Conservation (phyloP, 208 protist genomes). For the Wallacemonas sp. region DNA sequence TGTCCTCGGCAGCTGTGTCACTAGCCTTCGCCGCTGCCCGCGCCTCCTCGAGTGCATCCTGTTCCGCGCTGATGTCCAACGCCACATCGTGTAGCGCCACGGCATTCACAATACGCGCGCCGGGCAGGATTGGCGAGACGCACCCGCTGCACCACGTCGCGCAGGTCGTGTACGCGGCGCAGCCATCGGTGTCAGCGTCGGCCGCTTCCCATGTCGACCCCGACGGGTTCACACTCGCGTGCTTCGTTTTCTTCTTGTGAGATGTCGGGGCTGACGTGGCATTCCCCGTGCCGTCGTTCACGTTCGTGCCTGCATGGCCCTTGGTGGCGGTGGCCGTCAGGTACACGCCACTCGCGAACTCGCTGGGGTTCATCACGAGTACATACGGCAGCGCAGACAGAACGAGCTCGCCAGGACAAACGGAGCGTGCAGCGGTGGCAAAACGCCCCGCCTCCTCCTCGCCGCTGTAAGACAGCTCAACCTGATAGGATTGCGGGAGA, state of each 20-base stretch:
- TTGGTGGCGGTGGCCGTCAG: conserved; percentile 30
- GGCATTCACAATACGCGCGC: conserved; percentile 43
- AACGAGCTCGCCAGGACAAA: conserved; percentile 61
- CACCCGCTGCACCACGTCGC: conserved; percentile 45
- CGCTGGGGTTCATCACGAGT: conserved; percentile 43
- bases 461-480: conserved; percentile 21
- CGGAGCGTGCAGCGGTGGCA: conserved; percentile 32
- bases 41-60: conserved; percentile 19
- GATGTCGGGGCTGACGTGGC: too few relatives aligned
- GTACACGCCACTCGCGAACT: conserved; percentile 43
- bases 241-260: conserved; percentile 4
- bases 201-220: too few relatives aligned
- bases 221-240: not conserved
- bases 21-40: not conserved
- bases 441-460: conserved; percentile 50
- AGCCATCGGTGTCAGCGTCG: not conserved
- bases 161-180: conserved; percentile 15
- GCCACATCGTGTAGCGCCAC: conserved; percentile 41
- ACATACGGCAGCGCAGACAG: conserved; percentile 51
- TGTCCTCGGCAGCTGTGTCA: not conserved
- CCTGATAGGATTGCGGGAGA: conserved; percentile 25
- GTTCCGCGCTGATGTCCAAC: conserved; percentile 34
- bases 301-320: too few relatives aligned
- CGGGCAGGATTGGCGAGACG: conserved; percentile 39
- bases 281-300: too few relatives aligned